A percentile compares a stretch with the other conserved stretches of the same genome.
phyloP scores from a whole-genome alignment of 495 filamentous ascomycete species.

The Pyrenula massariospora region DNA sequence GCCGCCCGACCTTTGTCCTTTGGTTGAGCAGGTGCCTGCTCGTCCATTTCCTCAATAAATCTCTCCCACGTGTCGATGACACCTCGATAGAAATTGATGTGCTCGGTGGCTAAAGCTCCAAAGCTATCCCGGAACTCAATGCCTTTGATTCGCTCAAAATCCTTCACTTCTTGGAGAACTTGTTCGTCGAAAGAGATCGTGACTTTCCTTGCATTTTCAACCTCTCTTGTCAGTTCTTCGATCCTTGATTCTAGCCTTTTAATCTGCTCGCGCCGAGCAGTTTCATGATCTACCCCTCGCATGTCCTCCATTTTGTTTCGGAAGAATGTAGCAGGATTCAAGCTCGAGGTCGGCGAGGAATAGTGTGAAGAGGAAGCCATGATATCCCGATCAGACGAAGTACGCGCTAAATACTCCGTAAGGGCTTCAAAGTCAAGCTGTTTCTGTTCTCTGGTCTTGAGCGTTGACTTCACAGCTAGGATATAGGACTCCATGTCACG shows the following conservation, averaged over 20 bases:
- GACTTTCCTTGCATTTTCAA: conserved; percentile 71
- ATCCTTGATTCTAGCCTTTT: conserved; percentile 87
- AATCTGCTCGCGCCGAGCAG: conserved; percentile 70
- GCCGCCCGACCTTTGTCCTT: not conserved
- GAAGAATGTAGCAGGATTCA: conserved; percentile 74
- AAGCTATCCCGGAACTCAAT: conserved; percentile 84
- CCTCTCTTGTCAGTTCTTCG: conserved; percentile 76
- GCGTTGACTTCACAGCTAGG: conserved; percentile 65
- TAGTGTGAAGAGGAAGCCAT: conserved; percentile 55
- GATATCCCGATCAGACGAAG: conserved; percentile 74
- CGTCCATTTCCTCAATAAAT: conserved; percentile 82
- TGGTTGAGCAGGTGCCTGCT: conserved; percentile 20
- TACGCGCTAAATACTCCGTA: conserved; percentile 88
- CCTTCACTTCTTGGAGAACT: conserved; percentile 78
- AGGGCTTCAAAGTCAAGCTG: conserved; percentile 95
- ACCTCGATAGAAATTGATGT: conserved; percentile 75
- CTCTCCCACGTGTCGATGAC: conserved; percentile 79
- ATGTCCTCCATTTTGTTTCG: conserved; percentile 94
- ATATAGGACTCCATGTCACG: conserved; percentile 93
- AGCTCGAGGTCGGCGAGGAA: conserved; percentile 45
- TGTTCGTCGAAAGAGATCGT: conserved; percentile 89
- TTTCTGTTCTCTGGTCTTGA: conserved; percentile 93
- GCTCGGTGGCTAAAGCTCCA: conserved; percentile 68
- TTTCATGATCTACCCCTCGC: conserved; percentile 92
- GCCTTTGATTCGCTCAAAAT: conserved; percentile 94